Conservation (phyloP, 2,329 filamentous ascomycete genomes). For the Pyrenochaeta sp. region DNA sequence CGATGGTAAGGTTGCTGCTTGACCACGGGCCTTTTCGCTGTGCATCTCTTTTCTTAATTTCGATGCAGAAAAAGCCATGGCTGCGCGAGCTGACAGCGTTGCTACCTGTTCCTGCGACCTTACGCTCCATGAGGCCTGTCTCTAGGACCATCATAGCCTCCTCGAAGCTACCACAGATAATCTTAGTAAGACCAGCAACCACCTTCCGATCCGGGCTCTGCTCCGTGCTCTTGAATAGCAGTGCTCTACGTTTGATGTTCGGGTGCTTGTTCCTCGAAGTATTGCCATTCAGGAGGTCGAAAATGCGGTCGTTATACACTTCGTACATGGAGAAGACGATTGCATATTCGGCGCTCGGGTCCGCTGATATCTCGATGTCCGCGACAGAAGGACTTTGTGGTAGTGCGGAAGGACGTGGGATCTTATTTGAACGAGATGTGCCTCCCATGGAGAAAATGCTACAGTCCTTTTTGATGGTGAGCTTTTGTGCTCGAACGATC, state of each 20-base stretch:
- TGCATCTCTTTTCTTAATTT: constrained; percentile 82
- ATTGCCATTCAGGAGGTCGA: constrained; percentile 80
- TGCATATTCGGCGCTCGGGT: constrained; percentile 79
- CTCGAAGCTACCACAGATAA: constrained; percentile 81
- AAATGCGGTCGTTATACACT: constrained; percentile 98
- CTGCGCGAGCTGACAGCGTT: constrained; percentile 93
- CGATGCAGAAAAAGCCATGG: constrained; percentile 95
- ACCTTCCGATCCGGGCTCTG: constrained; percentile 89
- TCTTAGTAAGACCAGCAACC: constrained; percentile 88
- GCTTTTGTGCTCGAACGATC: constrained; percentile 27
- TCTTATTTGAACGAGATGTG: constrained; percentile 62
- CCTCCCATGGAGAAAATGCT: constrained; percentile 65
- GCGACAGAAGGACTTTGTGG: constrained; percentile 79
- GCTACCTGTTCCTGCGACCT: constrained; percentile 88
- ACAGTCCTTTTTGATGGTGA: constrained; percentile 59
- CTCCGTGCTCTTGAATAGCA: constrained; percentile 94
- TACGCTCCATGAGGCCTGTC: constrained; percentile 84
- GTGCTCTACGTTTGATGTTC: constrained; percentile 71
- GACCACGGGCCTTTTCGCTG: constrained; percentile 71
- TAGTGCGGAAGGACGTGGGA: constrained; percentile 74
- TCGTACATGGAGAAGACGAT: constrained; percentile 98
- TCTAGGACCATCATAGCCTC: constrained; percentile 92
- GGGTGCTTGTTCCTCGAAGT: constrained; percentile 63
- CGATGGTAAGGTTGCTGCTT: constrained; percentile 82
- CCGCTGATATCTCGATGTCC: constrained; percentile 71